Conservation (phyloP, 176 grass and related monocot species). For the Bolboschoenus planiculmis region DNA sequence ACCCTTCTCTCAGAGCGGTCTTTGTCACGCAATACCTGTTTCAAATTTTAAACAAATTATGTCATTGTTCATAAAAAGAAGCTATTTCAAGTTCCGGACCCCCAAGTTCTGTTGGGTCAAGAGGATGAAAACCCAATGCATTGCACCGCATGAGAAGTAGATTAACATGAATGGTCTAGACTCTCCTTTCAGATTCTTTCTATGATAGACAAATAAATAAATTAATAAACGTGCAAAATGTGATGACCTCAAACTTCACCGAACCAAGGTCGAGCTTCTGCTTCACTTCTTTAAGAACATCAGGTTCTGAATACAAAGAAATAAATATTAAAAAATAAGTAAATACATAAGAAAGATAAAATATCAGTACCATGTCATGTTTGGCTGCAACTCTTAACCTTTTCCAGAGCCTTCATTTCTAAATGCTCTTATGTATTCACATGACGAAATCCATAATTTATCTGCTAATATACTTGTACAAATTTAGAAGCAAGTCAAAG, state of each 20-base stretch:
- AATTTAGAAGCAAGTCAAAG: not conserved
- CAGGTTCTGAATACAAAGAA: slow-evolving; percentile 62
- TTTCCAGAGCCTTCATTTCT: not conserved
- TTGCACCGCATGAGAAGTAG: not conserved
- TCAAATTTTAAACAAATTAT: slow-evolving; percentile 19
- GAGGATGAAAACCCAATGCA: not conserved
- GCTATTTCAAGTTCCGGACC: not conserved
- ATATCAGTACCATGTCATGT: not conserved
- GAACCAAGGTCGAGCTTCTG: slow-evolving; percentile 78
- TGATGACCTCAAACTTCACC: slow-evolving; percentile 84
- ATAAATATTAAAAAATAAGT: not conserved
- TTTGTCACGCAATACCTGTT: slow-evolving; percentile 84
- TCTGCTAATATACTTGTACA: not conserved
- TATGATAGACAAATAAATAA: not conserved
- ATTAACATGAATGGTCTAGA: not conserved
- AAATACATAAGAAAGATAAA: not conserved
- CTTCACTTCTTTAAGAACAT: slow-evolving; percentile 85
- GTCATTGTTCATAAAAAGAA: slow-evolving; percentile 5
- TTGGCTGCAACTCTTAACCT: not conserved
- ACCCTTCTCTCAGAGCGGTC: slow-evolving; percentile 68
- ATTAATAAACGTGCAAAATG: slow-evolving; percentile 1
- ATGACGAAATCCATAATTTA: not conserved
- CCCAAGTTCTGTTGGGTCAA: not conserved
- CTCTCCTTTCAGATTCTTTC: not conserved
- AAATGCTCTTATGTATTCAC: not conserved